Conservation (phyloP, 306 rosid genomes). For the Lathyrus aphaca region DNA sequence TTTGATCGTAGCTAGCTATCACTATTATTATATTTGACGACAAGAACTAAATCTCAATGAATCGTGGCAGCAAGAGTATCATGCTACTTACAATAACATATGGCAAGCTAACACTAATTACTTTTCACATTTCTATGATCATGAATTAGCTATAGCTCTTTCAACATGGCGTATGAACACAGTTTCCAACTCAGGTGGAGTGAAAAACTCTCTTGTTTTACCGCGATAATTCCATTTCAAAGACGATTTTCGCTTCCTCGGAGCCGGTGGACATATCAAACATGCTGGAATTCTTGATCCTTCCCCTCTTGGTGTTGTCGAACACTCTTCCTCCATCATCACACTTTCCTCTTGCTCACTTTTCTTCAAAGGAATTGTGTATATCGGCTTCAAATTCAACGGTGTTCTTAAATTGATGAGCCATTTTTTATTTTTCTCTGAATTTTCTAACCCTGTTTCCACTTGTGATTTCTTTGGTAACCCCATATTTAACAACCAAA, state of each 20-base stretch:
- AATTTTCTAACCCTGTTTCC: constrained; percentile 47
- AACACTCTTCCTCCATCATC: constrained; percentile 45
- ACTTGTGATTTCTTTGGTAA: constrained; percentile 54
- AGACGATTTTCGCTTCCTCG: constrained; percentile 69
- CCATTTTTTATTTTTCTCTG: constrained; percentile 63
- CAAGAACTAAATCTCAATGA: neutral
- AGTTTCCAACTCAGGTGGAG: constrained; percentile 81
- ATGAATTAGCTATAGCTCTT: constrained; percentile 48
- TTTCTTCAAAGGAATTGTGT: constrained; percentile 47
- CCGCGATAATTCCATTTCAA: constrained; percentile 58
- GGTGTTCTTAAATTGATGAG: constrained; percentile 59
- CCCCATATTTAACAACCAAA: constrained; percentile 56
- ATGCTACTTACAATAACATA: neutral
- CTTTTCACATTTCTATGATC: neutral
- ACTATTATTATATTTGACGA: neutral
- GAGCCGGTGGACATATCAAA: constrained; percentile 82
- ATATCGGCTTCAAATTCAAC: constrained; percentile 56
- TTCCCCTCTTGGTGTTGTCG: constrained; percentile 76
- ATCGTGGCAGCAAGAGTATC: neutral
- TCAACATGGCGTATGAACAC: constrained; percentile 71
- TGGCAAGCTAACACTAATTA: neutral
- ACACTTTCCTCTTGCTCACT: constrained; percentile 14
- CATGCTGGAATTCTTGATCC: constrained; percentile 59
- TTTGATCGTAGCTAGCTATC: constrained; percentile 1
- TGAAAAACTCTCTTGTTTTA: constrained; percentile 63